Evolutionary conservation across 768 basidiomycete genomes (phyloP), one percentile per base, ranked within the genome.

Genomic region (Lyophyllum semitale): DNA sequence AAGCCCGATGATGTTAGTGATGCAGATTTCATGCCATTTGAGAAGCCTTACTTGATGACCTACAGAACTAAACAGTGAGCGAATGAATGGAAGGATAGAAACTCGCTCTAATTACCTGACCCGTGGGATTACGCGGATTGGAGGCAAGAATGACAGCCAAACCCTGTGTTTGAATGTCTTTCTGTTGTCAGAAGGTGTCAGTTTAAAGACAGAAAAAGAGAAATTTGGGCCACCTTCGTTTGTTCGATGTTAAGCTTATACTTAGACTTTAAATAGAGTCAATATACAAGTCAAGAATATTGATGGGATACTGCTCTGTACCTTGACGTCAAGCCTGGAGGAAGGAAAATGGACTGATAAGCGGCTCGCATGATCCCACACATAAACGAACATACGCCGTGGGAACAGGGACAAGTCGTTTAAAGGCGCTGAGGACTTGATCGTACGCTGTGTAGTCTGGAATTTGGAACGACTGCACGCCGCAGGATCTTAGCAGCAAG

Each of bases 101-200:
- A 17, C n/a, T 8, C 9, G 18, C 43, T 18, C 30, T 22, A 55
- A 61, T 82, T 51, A 88, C 84, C 68, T 96, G 95, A n/a, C 95
- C 94, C 1, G 95, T 97, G 3, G 95, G 95, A 67, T 97, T 98
- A 51, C 95, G 85, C n/a, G 95, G 95, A 72, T 97, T 98, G 22
- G 91, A 94, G 0, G 93, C 90, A 41, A 95, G 76, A 53, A 96
- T 81, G 47, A 95, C 93, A 11, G 88, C 83, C 18, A 95, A 76
- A 13, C 93, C 93, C 71, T 95, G 92, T 1, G 81, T 89, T 38
- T 75, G 79, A 53, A 95, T 92, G 61, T 95, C 93, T 75, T 78
- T 87, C 84, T 89, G 55, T 51, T 51, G 27, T 80, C 70, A 38
- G 71, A 72, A 64, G 73, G 27, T 43, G 7, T 42, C 47, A 49